Percentiles rank a stretch among this genome's conserved stretches.
Evolutionary conservation across 805 yeast species (phyloP).

Genomic region (Metschnikowia gruessii): DNA sequence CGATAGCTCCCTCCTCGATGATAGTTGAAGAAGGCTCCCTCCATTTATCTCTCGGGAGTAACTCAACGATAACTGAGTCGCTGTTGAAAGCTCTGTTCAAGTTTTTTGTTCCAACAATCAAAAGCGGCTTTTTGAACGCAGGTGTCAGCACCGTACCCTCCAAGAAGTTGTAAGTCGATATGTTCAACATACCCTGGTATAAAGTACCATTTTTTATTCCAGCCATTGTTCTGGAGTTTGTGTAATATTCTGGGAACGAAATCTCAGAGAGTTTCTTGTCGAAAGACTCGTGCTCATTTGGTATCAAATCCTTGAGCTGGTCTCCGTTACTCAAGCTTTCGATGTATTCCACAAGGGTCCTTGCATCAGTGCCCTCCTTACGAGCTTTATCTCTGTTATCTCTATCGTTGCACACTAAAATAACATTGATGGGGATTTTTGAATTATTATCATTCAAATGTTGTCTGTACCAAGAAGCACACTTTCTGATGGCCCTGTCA

Average conservation of each 20-base stretch:
- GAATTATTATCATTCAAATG: conserved; percentile 50
- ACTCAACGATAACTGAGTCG: conserved; percentile 86
- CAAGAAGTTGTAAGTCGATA: conserved; percentile 81
- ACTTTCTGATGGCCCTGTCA: conserved; percentile 81
- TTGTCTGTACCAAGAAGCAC: conserved; percentile 64
- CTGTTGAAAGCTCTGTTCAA: conserved; percentile 90
- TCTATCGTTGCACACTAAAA: conserved; percentile 75
- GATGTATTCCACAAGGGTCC: conserved; percentile 67
- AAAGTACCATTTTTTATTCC: conserved; percentile 86
- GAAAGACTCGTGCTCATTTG: conserved; percentile 47
- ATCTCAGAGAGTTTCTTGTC: conserved; percentile 46
- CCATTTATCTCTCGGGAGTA: conserved; percentile 86
- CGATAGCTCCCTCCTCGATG: conserved; percentile 68
- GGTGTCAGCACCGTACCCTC: conserved; percentile 79
- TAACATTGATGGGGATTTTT: conserved; percentile 41
- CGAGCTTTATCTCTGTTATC: conserved; percentile 59
- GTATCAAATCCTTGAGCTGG: conserved; percentile 76
- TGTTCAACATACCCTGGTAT: conserved; percentile 77
- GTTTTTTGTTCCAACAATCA: conserved; percentile 78
- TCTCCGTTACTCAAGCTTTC: conserved; percentile 64
- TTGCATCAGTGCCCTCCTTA: conserved; percentile 51
- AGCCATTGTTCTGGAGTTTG: conserved; percentile 81
- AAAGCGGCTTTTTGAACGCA: conserved; percentile 74
- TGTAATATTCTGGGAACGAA: conserved; percentile 71
- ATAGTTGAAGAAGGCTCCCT: conserved; percentile 77